Percentiles rank a stretch among this genome's conserved stretches.
These are phyloP conservation scores for Fusarium globosum DNA, from an alignment of 2,329 filamentous ascomycete species.

Conservation along the genomic window DNA sequence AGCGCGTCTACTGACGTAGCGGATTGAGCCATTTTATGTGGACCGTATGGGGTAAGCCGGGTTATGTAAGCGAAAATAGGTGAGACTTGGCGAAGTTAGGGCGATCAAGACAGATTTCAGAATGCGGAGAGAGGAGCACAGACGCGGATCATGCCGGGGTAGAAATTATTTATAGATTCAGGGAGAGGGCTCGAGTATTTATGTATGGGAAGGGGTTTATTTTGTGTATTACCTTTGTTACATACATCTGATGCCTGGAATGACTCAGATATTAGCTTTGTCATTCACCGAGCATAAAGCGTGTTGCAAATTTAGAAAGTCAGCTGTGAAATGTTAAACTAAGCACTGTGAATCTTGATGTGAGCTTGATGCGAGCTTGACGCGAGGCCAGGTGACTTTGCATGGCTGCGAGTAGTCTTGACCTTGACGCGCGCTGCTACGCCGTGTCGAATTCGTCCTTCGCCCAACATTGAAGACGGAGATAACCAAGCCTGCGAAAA, in stretches of 20 bases:
- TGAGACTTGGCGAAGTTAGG: slow-evolving; percentile 1
- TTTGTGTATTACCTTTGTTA: too few relatives aligned
- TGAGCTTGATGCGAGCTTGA: background rate
- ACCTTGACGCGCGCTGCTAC: background rate
- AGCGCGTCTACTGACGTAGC: slow-evolving; percentile 12
- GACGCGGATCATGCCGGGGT: background rate
- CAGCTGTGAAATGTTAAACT: background rate
- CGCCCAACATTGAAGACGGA: fast-evolving
- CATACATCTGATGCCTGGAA: background rate
- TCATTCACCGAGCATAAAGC: background rate
- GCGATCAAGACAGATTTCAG: background rate
- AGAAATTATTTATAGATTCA: background rate
- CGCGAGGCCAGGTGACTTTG: background rate
- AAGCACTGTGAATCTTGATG: background rate
- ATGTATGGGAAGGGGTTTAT: too few relatives aligned
- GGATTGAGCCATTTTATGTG: slow-evolving; percentile 26
- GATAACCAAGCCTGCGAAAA: fast-evolving
- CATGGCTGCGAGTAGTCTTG: background rate
- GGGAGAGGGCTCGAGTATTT: too few relatives aligned
- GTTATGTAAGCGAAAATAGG: slow-evolving; percentile 10
- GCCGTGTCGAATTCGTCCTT: background rate
- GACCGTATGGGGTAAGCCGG: slow-evolving; percentile 22
- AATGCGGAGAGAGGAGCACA: background rate
- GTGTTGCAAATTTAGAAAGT: too few relatives aligned
- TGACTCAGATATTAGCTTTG: background rate